Evolutionary conservation across 306 rosid species (phyloP).

Genomic region (Vicia villosa): DNA sequence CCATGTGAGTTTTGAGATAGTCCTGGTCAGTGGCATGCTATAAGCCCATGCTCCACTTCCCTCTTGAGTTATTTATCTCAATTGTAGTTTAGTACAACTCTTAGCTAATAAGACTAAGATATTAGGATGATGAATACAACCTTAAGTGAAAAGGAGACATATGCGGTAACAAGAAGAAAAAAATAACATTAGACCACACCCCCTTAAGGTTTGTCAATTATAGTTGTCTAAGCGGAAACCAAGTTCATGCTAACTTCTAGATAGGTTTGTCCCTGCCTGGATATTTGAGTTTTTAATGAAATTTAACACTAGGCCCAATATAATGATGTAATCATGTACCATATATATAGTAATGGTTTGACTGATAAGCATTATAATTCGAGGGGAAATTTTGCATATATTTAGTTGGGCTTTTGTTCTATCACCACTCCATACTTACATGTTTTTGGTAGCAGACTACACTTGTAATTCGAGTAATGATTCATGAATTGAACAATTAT

Average conservation of each 20-base stretch:
- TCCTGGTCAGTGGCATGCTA: slow-evolving; percentile 36
- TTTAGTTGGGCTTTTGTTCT: background rate
- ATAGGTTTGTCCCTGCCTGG: background rate
- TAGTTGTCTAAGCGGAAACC: background rate
- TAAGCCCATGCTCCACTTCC: slow-evolving; percentile 30
- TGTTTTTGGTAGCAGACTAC: background rate
- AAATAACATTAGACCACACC: background rate
- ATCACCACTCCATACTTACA: background rate
- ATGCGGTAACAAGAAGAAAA: background rate
- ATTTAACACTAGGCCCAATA: background rate
- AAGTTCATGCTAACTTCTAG: background rate
- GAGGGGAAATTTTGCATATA: background rate
- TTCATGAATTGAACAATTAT: background rate
- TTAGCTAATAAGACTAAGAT: background rate
- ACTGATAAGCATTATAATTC: background rate
- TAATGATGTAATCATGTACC: background rate
- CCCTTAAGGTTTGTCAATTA: background rate
- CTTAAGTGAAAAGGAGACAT: background rate
- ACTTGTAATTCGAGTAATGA: background rate
- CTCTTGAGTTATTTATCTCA: slow-evolving; percentile 9
- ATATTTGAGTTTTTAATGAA: background rate
- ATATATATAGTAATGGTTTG: background rate
- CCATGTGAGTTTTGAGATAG: slow-evolving; percentile 34
- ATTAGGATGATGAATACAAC: background rate
- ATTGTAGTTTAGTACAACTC: slow-evolving; percentile 44